Conservation (phyloP, 140 eudicot genomes). For the Senecio squalidus region DNA sequence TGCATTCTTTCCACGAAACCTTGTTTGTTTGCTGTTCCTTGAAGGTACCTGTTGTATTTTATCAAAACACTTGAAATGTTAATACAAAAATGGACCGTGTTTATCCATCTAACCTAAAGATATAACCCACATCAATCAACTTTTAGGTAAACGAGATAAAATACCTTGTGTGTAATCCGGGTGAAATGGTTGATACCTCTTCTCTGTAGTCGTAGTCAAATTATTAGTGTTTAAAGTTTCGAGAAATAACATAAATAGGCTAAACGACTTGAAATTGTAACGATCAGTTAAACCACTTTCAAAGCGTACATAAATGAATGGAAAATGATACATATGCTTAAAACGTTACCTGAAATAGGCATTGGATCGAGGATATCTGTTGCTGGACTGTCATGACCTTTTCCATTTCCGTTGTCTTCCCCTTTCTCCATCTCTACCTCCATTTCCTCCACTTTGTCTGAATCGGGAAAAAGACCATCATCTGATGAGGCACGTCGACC, state of each 20-base stretch:
- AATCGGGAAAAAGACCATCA: slow-evolving; percentile 44
- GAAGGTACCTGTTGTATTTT: slow-evolving; percentile 25
- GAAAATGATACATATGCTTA: too few relatives aligned
- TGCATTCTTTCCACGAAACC: slow-evolving; percentile 30
- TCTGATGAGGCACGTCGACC: slow-evolving; percentile 37
- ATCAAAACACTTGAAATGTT: neutral
- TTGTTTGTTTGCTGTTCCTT: slow-evolving; percentile 36
- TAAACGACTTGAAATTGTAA: too few relatives aligned
- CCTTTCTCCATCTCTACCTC: slow-evolving; percentile 23
- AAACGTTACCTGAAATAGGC: slow-evolving; percentile 61
- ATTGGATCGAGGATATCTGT: slow-evolving; percentile 33
- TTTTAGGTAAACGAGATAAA: neutral
- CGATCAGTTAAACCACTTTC: too few relatives aligned
- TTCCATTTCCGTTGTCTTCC: slow-evolving; percentile 14
- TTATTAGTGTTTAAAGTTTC: slow-evolving; percentile 13
- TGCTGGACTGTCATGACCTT: slow-evolving; percentile 17
- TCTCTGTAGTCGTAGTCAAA: slow-evolving; percentile 39
- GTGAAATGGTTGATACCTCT: slow-evolving; percentile 41
- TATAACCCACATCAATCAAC: neutral
- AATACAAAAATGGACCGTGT: neutral
- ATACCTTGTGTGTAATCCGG: slow-evolving; percentile 50
- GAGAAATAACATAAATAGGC: neutral
- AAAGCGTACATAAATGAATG: too few relatives aligned
- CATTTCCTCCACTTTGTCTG: slow-evolving; percentile 29
- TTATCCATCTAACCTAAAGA: too few relatives aligned